Base-by-base conservation (phyloP, 108 stramenopile genomes). In the Pelagomonas calceolata region DNA sequence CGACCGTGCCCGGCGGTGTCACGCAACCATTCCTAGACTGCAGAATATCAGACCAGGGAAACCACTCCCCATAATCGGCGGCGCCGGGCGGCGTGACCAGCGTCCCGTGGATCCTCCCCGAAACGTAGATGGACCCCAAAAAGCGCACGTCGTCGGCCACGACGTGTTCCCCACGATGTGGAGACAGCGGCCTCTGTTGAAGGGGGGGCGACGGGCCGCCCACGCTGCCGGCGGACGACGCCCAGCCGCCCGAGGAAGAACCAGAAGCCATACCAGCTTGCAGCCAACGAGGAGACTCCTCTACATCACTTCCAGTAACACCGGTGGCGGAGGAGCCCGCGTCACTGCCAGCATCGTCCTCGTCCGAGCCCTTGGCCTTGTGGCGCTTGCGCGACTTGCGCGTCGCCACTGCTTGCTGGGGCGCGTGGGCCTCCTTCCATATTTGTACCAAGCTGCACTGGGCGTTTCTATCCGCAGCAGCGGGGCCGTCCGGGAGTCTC, bases 51-150 rank as follows among this genome's bases (percentile, higher is more conserved):
- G 65, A 36, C 65, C 65, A 65, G 29, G 36, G 60, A 36, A 72
- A 72, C 71, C 71, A 72, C 65, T 72, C 71, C 9, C 64, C 71
- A 29, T 72, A 72, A 36, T 72, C 71, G 3, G 71, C 71, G 10
- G 71, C 71, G 64, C 33, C 64, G 9, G 64, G 64, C 29, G 71
- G 71, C 30, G 71, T 65, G 29, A 65, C 64, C 1, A 72, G 14
- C 71, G 63, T 60, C 0, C 71, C 71, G 65, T 65, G 32, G 64
- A 72, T 66, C 12, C 29, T 65, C 36, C 71, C 71, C 30, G 65
- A 64, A 32, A 72, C 71, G 65, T 29, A 18, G 31, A 72, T 15
- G 29, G 30, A n/a, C 29, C 71, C 64, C 4, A 36, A 21, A 16
- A 72, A 60, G 12, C 39, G 71, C 35, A 65, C 0, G 12, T 30